Conservation (phyloP, 2,329 filamentous ascomycete species). For the Colletotrichum horii region DNA sequence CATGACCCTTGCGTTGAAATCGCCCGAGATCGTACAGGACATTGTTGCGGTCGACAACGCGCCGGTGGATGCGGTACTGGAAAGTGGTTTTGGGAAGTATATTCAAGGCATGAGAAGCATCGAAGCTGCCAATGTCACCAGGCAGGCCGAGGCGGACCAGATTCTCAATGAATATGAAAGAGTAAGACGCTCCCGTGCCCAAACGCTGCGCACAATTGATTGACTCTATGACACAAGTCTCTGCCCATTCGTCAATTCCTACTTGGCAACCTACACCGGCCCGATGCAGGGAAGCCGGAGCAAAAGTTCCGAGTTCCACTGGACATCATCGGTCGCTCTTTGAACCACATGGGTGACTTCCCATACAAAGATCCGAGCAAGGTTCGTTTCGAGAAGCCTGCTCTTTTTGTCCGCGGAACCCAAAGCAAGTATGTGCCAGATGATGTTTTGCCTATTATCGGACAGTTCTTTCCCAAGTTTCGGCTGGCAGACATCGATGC, state of each 20-base stretch:
- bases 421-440: constrained; percentile 81
- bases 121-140: constrained; percentile 69
- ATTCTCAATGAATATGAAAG: constrained; percentile 79
- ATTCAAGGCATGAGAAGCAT: constrained; percentile 85
- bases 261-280: constrained; percentile 79
- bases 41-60: constrained; percentile 92
- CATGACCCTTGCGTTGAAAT: constrained; percentile 81
- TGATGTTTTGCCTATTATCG: constrained; percentile 79
- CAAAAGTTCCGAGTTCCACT: constrained; percentile 84
- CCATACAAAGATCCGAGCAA: constrained; percentile 78
- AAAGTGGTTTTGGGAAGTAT: constrained; percentile 79
- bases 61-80: constrained; percentile 79
- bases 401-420: constrained; percentile 81
- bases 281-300: constrained; percentile 46
- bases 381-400: constrained; percentile 74
- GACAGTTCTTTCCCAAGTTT: constrained; percentile 83
- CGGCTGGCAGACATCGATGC: constrained; percentile 75
- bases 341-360: constrained; percentile 86
- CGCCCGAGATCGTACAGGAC: constrained; percentile 70
- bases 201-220: background rate
- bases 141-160: constrained; percentile 78
- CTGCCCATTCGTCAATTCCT: constrained; percentile 88
- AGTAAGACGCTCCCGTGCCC: constrained; percentile 42
- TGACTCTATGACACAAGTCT: constrained; percentile 46
- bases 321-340: constrained; percentile 66